These are phyloP conservation scores for Aspergillus diversus DNA, from an alignment of 495 filamentous ascomycete species.

Conservation along the genomic window DNA sequence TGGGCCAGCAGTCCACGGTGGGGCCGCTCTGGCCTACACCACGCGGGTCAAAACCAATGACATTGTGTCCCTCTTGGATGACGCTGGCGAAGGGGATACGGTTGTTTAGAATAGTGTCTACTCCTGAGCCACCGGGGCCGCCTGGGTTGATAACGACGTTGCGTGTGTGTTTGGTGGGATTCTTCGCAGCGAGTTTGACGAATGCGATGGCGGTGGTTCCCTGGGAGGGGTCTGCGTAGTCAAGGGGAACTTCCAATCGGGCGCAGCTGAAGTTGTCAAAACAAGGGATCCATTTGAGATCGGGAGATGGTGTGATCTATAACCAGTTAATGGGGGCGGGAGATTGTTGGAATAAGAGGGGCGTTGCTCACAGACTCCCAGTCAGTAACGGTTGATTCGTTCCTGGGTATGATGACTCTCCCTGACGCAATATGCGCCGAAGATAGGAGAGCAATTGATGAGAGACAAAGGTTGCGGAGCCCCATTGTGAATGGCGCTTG, in stretches of 20 bases:
- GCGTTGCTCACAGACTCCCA: not conserved
- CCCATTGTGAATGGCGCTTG: no score
- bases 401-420: not conserved
- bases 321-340: not conserved
- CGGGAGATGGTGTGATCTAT: slow-evolving; percentile 20
- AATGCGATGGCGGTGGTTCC: slow-evolving; percentile 30
- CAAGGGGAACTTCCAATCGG: slow-evolving; percentile 28
- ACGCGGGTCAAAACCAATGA: slow-evolving; percentile 54
- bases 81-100: slow-evolving; percentile 1
- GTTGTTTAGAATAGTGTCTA: slow-evolving; percentile 33
- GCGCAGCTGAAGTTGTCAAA: slow-evolving; percentile 29
- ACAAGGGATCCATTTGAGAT: slow-evolving; percentile 30
- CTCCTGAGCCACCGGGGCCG: slow-evolving; percentile 50
- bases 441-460: not conserved
- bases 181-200: slow-evolving; percentile 28
- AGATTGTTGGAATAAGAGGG: not conserved
- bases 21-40: slow-evolving; percentile 49
- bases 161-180: slow-evolving; percentile 19
- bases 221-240: slow-evolving; percentile 28
- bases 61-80: slow-evolving; percentile 38
- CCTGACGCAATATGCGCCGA: not conserved
- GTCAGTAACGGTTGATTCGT: not conserved
- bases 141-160: slow-evolving; percentile 34
- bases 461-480: no score
- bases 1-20: slow-evolving; percentile 39